Evolutionary conservation across 805 yeast species (phyloP).

Genomic region (Yarrowia sp.): DNA sequence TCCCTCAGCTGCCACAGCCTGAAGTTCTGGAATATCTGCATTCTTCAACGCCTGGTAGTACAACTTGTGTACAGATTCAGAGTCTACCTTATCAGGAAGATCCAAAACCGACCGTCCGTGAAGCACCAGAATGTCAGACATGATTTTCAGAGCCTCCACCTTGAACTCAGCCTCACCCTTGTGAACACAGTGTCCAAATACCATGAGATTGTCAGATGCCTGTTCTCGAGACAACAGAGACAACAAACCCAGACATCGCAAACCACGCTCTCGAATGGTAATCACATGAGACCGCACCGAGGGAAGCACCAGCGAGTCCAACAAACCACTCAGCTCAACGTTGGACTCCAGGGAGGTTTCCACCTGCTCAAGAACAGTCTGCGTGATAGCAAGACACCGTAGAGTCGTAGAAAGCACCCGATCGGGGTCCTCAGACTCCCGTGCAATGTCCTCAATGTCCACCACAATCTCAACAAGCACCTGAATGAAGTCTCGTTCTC

Average conservation of each 20-base stretch:
- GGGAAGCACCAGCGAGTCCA: slow-evolving; percentile 75
- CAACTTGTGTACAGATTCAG: slow-evolving; percentile 58
- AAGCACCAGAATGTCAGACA: slow-evolving; percentile 72
- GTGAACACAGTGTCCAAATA: slow-evolving; percentile 67
- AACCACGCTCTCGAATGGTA: slow-evolving; percentile 59
- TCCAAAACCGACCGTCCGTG: slow-evolving; percentile 71
- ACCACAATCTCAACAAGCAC: slow-evolving; percentile 82
- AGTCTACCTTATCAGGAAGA: slow-evolving; percentile 56
- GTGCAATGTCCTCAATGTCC: slow-evolving; percentile 69
- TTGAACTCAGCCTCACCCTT: slow-evolving; percentile 63
- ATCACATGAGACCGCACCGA: slow-evolving; percentile 61
- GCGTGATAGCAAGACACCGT: slow-evolving; percentile 56
- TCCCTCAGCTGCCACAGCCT: slow-evolving; percentile 81
- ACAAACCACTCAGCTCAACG: slow-evolving; percentile 60
- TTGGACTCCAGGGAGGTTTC: slow-evolving; percentile 63
- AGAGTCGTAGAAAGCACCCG: slow-evolving; percentile 50
- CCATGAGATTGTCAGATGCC: slow-evolving; percentile 60
- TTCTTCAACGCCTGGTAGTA: slow-evolving; percentile 60
- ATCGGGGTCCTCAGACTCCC: slow-evolving; percentile 40
- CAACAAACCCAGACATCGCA: slow-evolving; percentile 74
- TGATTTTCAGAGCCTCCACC: slow-evolving; percentile 60
- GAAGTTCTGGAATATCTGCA: slow-evolving; percentile 56
- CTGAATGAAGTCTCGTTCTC: slow-evolving; percentile 78
- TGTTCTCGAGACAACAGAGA: slow-evolving; percentile 62
- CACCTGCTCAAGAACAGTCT: slow-evolving; percentile 63